phyloP scores from a whole-genome alignment of 495 filamentous ascomycete genomes.

The Hyaloscypha bicolor region DNA sequence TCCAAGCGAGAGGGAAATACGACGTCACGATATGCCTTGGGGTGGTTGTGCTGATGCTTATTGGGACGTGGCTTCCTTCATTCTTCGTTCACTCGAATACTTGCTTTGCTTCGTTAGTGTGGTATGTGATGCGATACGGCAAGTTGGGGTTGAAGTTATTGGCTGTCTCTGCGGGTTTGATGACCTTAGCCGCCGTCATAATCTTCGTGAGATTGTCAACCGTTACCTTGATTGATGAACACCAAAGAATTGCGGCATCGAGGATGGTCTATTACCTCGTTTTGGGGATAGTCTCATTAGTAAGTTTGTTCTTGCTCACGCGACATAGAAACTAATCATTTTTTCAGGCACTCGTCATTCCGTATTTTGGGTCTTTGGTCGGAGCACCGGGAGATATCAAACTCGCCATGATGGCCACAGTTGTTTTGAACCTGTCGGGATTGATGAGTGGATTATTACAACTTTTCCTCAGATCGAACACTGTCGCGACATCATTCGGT shows the following conservation, averaged over 20 bases:
- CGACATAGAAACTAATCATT: constrained; percentile 11
- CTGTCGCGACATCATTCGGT: constrained; percentile 36
- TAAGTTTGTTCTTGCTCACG: constrained; percentile 24
- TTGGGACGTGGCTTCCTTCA: constrained; percentile 37
- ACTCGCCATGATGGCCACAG: constrained; percentile 39
- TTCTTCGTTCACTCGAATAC: constrained; percentile 19
- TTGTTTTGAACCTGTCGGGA: constrained; percentile 41
- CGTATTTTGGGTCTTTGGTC: constrained; percentile 34
- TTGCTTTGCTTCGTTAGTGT: constrained; percentile 39
- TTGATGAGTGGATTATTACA: constrained; percentile 38
- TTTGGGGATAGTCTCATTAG: constrained; percentile 35
- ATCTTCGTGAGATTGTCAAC: constrained; percentile 34
- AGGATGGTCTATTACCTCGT: constrained; percentile 42
- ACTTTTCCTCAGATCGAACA: constrained; percentile 39
- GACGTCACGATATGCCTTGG: constrained; percentile 33
- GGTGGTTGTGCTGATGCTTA: constrained; percentile 32
- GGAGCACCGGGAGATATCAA: constrained; percentile 22
- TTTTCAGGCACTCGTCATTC: constrained; percentile 36
- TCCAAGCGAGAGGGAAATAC: constrained; percentile 36
- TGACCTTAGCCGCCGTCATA: constrained; percentile 29
- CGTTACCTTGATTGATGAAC: constrained; percentile 31
- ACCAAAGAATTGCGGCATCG: constrained; percentile 41
- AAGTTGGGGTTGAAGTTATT: constrained; percentile 32
- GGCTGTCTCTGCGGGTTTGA: constrained; percentile 25
- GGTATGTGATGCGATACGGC: constrained; percentile 34